These are phyloP conservation scores for Aspergillus steynii DNA, from an alignment of 495 filamentous ascomycete genomes.

Conservation along the genomic window DNA sequence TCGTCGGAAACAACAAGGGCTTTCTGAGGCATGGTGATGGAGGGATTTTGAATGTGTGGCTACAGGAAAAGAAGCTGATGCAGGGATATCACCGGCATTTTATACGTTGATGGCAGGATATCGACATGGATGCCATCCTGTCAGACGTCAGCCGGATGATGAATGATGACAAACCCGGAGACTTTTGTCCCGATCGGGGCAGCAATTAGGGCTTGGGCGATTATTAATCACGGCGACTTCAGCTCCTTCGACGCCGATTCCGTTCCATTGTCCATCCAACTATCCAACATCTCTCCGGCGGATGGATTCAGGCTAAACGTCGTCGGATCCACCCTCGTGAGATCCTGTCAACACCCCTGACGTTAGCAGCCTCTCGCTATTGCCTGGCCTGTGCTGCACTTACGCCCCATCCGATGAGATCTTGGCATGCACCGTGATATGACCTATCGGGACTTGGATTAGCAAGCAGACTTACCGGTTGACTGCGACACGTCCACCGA, in stretches of 20 bases:
- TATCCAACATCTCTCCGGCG: not conserved
- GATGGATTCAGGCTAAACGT: not conserved
- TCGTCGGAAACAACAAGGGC: slow-evolving; percentile 12
- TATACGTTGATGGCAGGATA: not conserved
- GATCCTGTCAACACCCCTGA: not conserved
- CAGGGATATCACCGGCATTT: not conserved
- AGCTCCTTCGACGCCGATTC: no score
- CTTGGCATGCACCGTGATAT: not conserved
- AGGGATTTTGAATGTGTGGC: not conserved
- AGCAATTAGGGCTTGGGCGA: not conserved
- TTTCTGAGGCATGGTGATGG: slow-evolving; percentile 11
- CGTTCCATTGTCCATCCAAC: not conserved
- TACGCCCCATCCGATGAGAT: not conserved
- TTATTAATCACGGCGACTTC: not conserved
- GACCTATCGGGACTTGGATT: slow-evolving; percentile 1
- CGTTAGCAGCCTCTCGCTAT: not conserved
- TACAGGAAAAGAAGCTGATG: not conserved
- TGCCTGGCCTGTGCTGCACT: not conserved
- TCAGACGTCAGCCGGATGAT: not conserved
- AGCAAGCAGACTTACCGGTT: slow-evolving; percentile 4
- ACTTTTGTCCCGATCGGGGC: not conserved
- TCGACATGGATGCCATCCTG: not conserved
- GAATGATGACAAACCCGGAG: slow-evolving; percentile 1
- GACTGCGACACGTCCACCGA: not conserved
- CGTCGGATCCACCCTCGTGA: not conserved